Evolutionary conservation across 2,329 filamentous ascomycete genomes (phyloP).

Genomic region (Nothopassalora personata): DNA sequence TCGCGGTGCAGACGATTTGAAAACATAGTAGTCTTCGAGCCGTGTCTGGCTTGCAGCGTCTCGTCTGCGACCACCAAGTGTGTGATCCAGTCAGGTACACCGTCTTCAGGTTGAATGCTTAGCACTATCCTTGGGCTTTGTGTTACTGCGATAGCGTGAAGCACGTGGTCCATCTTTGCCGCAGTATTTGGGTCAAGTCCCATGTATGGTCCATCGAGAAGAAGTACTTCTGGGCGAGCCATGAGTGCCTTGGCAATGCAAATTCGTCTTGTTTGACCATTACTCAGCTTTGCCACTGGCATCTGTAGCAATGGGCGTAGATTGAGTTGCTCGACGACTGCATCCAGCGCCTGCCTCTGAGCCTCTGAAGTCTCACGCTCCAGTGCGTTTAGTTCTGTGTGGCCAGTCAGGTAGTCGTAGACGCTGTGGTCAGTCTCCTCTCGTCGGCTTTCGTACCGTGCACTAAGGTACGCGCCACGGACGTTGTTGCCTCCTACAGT

Average conservation of each 20-base stretch:
- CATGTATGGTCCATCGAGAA: slow-evolving; percentile 95
- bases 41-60: slow-evolving; percentile 62
- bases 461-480: slow-evolving; percentile 77
- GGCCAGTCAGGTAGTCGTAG: slow-evolving; percentile 71
- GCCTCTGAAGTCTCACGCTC: slow-evolving; percentile 42
- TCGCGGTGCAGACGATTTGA: neutral
- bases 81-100: slow-evolving; percentile 83
- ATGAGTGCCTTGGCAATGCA: slow-evolving; percentile 84
- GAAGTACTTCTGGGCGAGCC: slow-evolving; percentile 68
- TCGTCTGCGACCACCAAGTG: slow-evolving; percentile 69
- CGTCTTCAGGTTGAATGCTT: slow-evolving; percentile 77
- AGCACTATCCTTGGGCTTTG: slow-evolving; percentile 68
- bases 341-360: slow-evolving; percentile 50
- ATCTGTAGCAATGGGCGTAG: slow-evolving; percentile 66
- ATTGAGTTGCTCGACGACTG: slow-evolving; percentile 64
- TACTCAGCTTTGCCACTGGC: slow-evolving; percentile 84
- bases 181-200: slow-evolving; percentile 84
- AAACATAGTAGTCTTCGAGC: slow-evolving; percentile 56
- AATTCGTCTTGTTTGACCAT: slow-evolving; percentile 83
- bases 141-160: slow-evolving; percentile 62
- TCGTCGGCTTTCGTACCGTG: slow-evolving; percentile 80
- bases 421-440: slow-evolving; percentile 87
- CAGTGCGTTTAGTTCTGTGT: slow-evolving; percentile 74
- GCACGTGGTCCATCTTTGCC: slow-evolving; percentile 62
- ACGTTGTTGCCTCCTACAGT: slow-evolving; percentile 50